A percentile compares a stretch with the other conserved stretches of the same genome.
phyloP scores from a whole-genome alignment of 2,329 filamentous ascomycete genomes.

The Diaporthe vexans region DNA sequence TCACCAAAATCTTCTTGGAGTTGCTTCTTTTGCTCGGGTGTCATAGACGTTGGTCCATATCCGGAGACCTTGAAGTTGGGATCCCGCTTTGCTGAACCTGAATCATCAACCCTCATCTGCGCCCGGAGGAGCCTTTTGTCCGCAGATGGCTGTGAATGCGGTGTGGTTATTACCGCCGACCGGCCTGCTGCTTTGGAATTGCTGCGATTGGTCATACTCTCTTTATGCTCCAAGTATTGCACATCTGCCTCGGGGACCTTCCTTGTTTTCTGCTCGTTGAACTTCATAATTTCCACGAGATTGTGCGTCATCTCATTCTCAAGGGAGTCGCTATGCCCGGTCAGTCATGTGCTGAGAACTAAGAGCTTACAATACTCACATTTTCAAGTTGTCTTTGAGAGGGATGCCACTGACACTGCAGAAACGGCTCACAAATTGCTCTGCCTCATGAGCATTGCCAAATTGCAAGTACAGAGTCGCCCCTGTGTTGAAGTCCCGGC shows the following conservation, averaged over 20 bases:
- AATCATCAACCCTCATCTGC: conserved; percentile 31
- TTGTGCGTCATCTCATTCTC: not conserved
- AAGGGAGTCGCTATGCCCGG: not conserved
- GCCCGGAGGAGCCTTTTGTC: conserved; percentile 5
- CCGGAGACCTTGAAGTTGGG: not conserved
- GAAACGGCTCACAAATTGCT: not conserved
- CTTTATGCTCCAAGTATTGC: conserved; percentile 16
- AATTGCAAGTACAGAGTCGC: conserved; percentile 13
- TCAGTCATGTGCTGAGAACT: not conserved
- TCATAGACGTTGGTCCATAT: not conserved
- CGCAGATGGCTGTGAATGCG: not conserved
- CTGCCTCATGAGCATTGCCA: conserved; percentile 36
- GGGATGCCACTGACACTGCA: not conserved
- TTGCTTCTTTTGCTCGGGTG: conserved; percentile 15
- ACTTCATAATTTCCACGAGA: not conserved
- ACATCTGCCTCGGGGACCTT: conserved; percentile 2
- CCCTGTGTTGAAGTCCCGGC: not conserved
- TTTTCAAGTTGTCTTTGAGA: not conserved
- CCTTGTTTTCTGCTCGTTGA: not conserved
- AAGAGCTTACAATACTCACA: conserved; percentile 16
- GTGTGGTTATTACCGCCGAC: not conserved
- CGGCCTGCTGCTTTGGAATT: not conserved
- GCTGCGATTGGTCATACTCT: not conserved
- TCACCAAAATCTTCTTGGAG: conserved; percentile 24
- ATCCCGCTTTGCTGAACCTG: not conserved